Percentiles rank a stretch among this genome's conserved stretches.
phyloP scores from a whole-genome alignment of 179 eudicot genomes.

The Heliamphora pulchella region DNA sequence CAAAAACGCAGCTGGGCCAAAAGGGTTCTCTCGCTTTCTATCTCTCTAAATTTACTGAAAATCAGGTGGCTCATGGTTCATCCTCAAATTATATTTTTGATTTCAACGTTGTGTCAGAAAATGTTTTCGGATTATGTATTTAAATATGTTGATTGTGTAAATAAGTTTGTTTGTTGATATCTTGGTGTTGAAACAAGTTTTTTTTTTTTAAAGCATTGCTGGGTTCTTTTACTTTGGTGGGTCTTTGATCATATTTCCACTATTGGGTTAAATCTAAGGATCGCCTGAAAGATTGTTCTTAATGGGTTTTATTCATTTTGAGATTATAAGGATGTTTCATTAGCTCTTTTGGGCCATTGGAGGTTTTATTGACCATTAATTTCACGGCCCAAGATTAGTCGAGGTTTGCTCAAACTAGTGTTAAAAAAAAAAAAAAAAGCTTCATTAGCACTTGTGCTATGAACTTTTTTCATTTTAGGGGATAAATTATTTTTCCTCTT shows the following conservation, averaged over 20 bases:
- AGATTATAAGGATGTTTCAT: background rate
- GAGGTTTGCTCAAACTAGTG: no score
- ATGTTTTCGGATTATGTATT: no score
- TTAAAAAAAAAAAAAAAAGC: background rate
- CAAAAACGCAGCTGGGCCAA: background rate
- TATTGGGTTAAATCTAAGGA: background rate
- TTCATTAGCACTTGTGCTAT: background rate
- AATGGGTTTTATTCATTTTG: background rate
- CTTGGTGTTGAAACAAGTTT: background rate
- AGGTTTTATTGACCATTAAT: no score
- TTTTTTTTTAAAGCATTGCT: no score
- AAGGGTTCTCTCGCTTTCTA: background rate
- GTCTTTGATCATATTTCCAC: background rate
- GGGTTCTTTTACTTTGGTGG: background rate
- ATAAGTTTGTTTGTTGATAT: background rate
- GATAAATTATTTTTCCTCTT: background rate
- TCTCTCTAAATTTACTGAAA: slow-evolving; percentile 1
- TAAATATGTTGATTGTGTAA: background rate
- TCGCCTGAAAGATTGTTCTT: no score
- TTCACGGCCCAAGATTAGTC: no score
- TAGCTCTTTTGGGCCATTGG: no score
- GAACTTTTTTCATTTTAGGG: background rate
- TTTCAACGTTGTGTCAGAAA: background rate
- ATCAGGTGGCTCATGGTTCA: background rate
- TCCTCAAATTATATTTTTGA: background rate